Conservation (phyloP, 2,329 filamentous ascomycete genomes). For the Nannizzia gypsea region DNA sequence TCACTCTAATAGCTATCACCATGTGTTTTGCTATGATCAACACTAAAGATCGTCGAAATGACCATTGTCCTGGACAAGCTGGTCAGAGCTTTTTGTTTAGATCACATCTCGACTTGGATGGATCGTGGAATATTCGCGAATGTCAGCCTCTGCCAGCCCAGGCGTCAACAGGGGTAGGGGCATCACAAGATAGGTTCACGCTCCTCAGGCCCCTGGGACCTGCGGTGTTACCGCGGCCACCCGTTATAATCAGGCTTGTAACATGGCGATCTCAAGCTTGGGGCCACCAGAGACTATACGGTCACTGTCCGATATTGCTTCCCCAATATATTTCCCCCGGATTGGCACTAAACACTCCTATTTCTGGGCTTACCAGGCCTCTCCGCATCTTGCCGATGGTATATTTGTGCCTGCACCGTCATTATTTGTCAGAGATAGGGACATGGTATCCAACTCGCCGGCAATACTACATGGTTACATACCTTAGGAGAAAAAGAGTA, state of each 20-base stretch:
- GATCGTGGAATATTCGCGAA: neutral
- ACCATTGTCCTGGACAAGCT: neutral
- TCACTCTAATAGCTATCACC: neutral
- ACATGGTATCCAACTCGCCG: neutral
- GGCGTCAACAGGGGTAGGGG: neutral
- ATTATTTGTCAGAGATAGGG: neutral
- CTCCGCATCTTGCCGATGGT: neutral
- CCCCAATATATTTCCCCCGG: neutral
- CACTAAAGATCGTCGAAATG: neutral
- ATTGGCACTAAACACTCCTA: neutral
- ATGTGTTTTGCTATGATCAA: neutral
- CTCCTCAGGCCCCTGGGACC: constrained; percentile 1
- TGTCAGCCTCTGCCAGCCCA: neutral
- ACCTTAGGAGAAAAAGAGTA: neutral
- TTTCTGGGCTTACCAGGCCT: neutral
- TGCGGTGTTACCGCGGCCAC: constrained; percentile 2
- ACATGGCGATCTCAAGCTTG: constrained; percentile 1
- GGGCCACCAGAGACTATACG: neutral
- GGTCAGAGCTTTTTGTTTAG: neutral
- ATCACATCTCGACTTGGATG: neutral
- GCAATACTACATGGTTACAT: constrained; percentile 2
- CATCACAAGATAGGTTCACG: constrained; percentile 3
- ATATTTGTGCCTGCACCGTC: neutral
- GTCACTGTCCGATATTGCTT: neutral
- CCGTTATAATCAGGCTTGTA: neutral